Evolutionary conservation across 75 land plant genomes (phyloP), one percentile per base, ranked within the genome.

Genomic region (Pinus tabuliformis): DNA sequence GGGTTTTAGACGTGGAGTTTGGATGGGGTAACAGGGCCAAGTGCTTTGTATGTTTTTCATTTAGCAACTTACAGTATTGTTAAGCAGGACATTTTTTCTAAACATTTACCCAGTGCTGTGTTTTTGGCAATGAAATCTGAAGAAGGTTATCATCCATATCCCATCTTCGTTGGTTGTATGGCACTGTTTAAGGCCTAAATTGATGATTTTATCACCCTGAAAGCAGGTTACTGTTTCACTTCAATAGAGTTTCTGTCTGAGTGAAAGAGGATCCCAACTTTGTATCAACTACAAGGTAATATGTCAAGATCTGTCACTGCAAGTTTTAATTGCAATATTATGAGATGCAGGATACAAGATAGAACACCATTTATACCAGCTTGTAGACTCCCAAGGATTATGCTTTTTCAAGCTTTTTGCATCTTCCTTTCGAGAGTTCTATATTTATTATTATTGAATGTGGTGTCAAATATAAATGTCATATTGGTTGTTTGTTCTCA

Each of bases 71-170:
- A 36, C 66, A 64, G 68, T 33, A 64, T 64, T 68, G 12, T 68
- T 36, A 7, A 20, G 49, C 18, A 45, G 71, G 71, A 68, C 71
- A 68, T 68, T 68, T n/a, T n/a, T 68, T 20, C 71, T 39, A 45
- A 37, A 68, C 7, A 30, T 26, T 64, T 26, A 15, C 33, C 39
- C 30, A 64, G 68, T 30, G 30, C 68, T 33, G 18, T 68, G 52
- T 68, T 68, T 39, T 45, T 45, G 49, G 28, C 42, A 45, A 45
- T 18, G 37, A 33, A 17, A 18, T 36, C 11, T 39, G 39, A 68
- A 68, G 45, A 37, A 45, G 71, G 52, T 20, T 37, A 39, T 68
- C 52, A 39, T 36, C 71, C 71, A n/a, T 68, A 39, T 68, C n/a
- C n/a, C 45, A 68, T 68, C 18, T 39, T 64, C 22, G 8, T 17